Base-by-base conservation (phyloP, 192 early-diverging fungal species). In the Coemansia sp. region DNA sequence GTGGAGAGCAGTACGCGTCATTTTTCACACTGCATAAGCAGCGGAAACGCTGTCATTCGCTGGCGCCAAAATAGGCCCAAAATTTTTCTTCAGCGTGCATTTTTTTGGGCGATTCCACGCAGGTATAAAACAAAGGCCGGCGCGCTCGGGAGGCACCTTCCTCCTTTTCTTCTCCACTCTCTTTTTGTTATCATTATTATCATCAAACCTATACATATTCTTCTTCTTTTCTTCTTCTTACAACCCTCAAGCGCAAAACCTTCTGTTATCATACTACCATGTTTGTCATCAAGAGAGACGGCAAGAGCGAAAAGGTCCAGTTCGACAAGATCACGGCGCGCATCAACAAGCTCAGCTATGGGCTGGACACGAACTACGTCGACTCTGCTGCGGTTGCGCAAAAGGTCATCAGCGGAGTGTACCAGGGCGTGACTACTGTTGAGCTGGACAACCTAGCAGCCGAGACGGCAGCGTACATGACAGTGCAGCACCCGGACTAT, bases 371-470 rank as follows among this genome's bases (percentile, higher is more conserved):
- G 49, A 90, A 94, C 85, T 97, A 90, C 83, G 92, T 98, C 24
- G 95, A 96, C 78, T 93, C 95, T 39, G 89, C 92, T 5, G 85
- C 90, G 31, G 89, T 98, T 13, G 90, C 97, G 22, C 94, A 96
- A 74, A 98, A 98, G 92, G 95, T 96, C 62, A 92, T 98, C 66
- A 85, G 80, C 70, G 97, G 97, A 43, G 94, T 98, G 72, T 98
- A 97, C 87, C 93, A 96, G 79, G 97, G 97, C 60, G 95, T 98
- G 69, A 95, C 95, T 3, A 98, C 97, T 1, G 90, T 95, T 22
- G 95, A 97, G 80, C 88, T 98, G 49, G 97, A 98, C 86, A 98
- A 96, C 85, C 89, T 98, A 40, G 95, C 95, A 16, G 95, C 97
- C 64, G 97, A 98, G 77, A 98, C 95, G 7, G 92, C 91, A 3